Evolutionary conservation across 352 stramenopile species (phyloP), one percentile per base, ranked within the genome.

Genomic region (Elongisporangium prolatum): DNA sequence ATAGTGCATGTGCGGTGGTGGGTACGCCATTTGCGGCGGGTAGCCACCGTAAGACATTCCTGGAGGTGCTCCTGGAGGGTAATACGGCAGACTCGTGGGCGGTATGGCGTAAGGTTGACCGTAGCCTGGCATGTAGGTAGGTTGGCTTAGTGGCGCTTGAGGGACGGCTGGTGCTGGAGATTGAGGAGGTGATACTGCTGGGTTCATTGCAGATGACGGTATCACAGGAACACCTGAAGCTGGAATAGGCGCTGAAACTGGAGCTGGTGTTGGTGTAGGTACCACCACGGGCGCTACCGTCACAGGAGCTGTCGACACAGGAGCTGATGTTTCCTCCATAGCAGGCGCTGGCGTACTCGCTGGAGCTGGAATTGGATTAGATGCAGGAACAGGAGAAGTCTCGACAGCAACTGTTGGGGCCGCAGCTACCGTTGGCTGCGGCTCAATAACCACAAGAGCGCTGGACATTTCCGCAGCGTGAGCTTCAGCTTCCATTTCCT

Each of bases 381-480:
- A n/a, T 20, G 66, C 53, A 28, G 54, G 38, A 37, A 34, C 25
- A 61, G 62, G 38, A 61, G 28, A 40, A 6, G 28, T 13, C 28
- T 65, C 18, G 40, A 68, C 52, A 20, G 10, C 49, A 52, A 50
- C 14, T 52, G 38, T 22, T 8, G 59, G 34, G 18, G 37, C 17
- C 6, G 53, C 44, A 5, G 64, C 25, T 21, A 18, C 21, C 22
- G 21, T 25, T 57, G 52, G 7, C 49, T 48, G 48, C 3, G 63
- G 69, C 25, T 88, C 73, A 18, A 88, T 73, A 1, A 85, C 61
- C 34, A 88, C 77, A 20, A 88, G 56, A 8, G 75, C 77, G 20
- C 64, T 80, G 11, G 75, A 84, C 40, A 80, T 52, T 13, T 80
- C 70, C 18, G 49, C 55, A 21, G 67, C 50, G 13, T 59, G 17